A percentile compares a stretch with the other conserved stretches of the same genome.
These are phyloP conservation scores for Colletotrichum higginsianum DNA, from an alignment of 2,329 filamentous ascomycete genomes.

Conservation along the genomic window DNA sequence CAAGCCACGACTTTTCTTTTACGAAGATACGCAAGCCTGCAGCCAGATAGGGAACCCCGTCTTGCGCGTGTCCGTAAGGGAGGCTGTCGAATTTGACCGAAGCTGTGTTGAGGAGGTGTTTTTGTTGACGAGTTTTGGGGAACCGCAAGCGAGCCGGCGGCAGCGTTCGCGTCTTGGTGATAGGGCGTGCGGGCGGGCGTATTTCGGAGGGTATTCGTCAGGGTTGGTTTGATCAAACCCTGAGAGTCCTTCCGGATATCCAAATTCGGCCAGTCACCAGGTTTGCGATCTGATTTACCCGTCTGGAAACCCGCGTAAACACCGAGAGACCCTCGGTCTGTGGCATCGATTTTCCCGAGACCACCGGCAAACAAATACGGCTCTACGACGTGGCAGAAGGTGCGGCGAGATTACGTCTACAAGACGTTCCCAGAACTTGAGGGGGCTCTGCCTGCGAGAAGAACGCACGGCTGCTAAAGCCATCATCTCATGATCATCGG, in stretches of 20 bases:
- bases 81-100: constrained; percentile 23
- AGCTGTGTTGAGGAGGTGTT: constrained; percentile 1
- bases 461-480: background rate
- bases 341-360: constrained; percentile 40
- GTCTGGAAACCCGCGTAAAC: constrained; percentile 23
- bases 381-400: background rate
- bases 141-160: constrained; percentile 5
- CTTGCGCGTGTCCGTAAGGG: constrained; percentile 20
- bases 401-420: background rate
- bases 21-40: constrained; percentile 20
- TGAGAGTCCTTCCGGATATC: background rate
- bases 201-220: background rate
- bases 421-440: background rate
- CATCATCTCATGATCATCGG: background rate
- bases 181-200: background rate
- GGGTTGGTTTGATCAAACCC: background rate
- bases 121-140: background rate
- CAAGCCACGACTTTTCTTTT: constrained; percentile 4
- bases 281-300: constrained; percentile 18
- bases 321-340: constrained; percentile 17
- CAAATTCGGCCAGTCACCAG: constrained; percentile 18
- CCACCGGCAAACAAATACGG: constrained; percentile 44
- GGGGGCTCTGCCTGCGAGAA: no score
- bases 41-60: background rate
- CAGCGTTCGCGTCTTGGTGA: background rate